phyloP scores from a whole-genome alignment of 257 asterid species.

The Ophiorrhiza pumila region DNA sequence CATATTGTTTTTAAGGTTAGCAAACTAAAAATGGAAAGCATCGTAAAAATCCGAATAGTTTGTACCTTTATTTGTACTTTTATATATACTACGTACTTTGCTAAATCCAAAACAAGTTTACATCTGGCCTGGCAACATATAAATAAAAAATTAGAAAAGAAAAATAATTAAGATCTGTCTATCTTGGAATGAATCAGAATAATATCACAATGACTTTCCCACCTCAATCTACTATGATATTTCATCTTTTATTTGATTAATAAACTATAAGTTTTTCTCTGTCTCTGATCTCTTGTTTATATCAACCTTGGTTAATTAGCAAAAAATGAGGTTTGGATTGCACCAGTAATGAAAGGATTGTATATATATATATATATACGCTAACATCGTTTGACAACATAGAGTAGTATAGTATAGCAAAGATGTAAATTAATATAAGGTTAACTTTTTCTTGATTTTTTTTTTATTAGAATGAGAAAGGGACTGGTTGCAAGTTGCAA shows the following conservation, averaged over 20 bases:
- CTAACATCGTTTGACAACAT: neutral
- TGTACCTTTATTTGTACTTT: neutral
- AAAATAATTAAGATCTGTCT: neutral
- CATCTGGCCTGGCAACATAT: neutral
- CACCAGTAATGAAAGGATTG: neutral
- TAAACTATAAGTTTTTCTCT: neutral
- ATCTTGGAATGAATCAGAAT: neutral
- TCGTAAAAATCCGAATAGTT: too few species aligned
- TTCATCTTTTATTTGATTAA: neutral
- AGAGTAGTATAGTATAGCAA: neutral
- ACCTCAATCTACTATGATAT: neutral
- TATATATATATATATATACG: too few species aligned
- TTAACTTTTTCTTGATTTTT: too few species aligned
- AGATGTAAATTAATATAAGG: too few species aligned
- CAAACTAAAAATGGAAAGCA: too few species aligned
- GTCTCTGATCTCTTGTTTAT: neutral
- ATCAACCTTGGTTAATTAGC: slow-evolving; percentile 5
- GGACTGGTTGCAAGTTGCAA: neutral
- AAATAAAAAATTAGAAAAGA: too few species aligned
- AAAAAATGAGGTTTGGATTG: neutral
- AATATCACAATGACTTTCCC: neutral
- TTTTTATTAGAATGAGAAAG: neutral
- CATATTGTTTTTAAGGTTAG: too few species aligned
- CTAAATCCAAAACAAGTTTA: neutral
- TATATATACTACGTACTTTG: neutral